These are phyloP conservation scores for Trichosporon ovoides DNA, from an alignment of 1,284 basidiomycete genomes.

Conservation along the genomic window DNA sequence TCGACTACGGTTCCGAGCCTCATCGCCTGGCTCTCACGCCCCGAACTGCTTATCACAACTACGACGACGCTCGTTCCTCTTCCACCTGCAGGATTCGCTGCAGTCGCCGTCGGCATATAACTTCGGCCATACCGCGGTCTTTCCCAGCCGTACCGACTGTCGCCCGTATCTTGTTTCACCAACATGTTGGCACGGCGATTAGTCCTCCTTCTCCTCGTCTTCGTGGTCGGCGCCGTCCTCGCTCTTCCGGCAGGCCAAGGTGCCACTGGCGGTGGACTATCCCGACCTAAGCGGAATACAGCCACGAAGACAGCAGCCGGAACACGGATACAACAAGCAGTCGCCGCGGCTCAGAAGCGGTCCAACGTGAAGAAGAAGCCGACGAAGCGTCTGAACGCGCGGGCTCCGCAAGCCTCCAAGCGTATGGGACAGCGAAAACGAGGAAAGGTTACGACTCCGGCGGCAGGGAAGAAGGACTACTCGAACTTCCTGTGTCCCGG, in stretches of 20 bases:
- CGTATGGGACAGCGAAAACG: constrained; percentile 43
- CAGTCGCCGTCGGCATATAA: background rate
- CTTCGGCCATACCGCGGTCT: background rate
- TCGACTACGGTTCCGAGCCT: too few relatives aligned
- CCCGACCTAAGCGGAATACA: background rate
- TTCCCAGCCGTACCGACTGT: background rate
- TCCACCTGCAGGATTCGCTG: too few relatives aligned
- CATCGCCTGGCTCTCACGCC: too few relatives aligned
- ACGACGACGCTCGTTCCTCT: too few relatives aligned
- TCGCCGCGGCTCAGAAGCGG: background rate
- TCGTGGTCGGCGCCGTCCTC: background rate
- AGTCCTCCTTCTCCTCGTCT: background rate
- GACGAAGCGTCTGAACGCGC: constrained; percentile 31
- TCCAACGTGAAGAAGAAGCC: background rate
- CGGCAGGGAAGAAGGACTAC: constrained; percentile 46
- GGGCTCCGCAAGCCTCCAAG: constrained; percentile 35
- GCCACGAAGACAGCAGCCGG: background rate
- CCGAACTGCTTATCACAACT: too few relatives aligned
- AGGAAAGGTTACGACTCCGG: constrained; percentile 22
- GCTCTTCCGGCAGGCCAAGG: background rate
- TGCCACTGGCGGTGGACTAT: background rate
- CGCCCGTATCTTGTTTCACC: too few relatives aligned
- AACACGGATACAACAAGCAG: background rate
- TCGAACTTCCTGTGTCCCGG: constrained; percentile 49
- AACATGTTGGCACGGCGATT: background rate